These are phyloP conservation scores for Globisporangium rhizosaccharum DNA, from an alignment of 352 stramenopile genomes.

Conservation along the genomic window DNA sequence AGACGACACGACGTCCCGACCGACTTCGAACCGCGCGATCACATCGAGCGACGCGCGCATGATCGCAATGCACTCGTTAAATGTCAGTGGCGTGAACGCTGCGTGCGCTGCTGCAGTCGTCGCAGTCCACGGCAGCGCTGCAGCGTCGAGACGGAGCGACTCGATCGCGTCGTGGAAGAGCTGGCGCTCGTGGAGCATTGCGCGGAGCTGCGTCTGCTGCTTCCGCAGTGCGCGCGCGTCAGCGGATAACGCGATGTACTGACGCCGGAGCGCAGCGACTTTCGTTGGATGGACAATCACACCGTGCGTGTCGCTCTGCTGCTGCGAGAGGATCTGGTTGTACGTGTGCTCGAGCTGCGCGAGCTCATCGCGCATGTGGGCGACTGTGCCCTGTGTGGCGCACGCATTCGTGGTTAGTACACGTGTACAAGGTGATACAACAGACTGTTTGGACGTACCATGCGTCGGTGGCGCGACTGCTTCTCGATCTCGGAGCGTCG, in stretches of 20 bases:
- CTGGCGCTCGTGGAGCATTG: conserved; percentile 49
- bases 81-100: conserved; percentile 23
- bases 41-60: conserved; percentile 55
- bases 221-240: conserved; percentile 42
- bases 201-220: conserved; percentile 40
- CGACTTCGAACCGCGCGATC: conserved; percentile 42
- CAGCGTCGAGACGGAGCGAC: conserved; percentile 1
- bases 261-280: conserved; percentile 19
- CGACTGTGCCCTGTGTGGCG: conserved; percentile 29
- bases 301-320: conserved; percentile 16
- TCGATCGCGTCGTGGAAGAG: conserved; percentile 40
- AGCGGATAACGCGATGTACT: conserved; percentile 32
- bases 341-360: conserved; percentile 42
- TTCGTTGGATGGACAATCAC: conserved; percentile 26
- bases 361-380: conserved; percentile 49
- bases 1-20: conserved; percentile 38
- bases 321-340: conserved; percentile 20
- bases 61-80: conserved; percentile 29
- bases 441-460: conserved; percentile 1
- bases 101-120: conserved; percentile 30
- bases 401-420: too few species aligned
- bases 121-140: conserved; percentile 13
- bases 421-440: not conserved
- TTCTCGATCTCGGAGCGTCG: conserved; percentile 58
- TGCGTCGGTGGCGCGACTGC: conserved; percentile 43